Evolutionary conservation across 176 grass and related monocot genomes (phyloP).

Genomic region (Echinochloa phyllopogon): DNA sequence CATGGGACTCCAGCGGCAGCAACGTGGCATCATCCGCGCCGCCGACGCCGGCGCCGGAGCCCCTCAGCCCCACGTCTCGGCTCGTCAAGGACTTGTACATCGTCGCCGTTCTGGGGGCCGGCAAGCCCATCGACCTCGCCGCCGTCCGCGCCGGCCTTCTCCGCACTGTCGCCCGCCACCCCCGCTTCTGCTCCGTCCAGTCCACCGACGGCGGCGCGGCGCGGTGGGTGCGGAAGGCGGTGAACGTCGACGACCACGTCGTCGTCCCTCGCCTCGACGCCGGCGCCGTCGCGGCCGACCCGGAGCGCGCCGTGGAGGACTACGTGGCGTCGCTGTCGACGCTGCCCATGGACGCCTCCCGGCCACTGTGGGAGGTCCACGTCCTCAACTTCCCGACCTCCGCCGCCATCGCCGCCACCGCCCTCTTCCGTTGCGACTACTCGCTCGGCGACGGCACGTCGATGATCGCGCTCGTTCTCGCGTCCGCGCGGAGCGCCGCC

Average conservation of each 20-base stretch:
- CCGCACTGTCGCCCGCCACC: too few species aligned
- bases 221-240: constrained; percentile 47
- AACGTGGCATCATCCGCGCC: too few species aligned
- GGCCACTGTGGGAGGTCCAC: constrained; percentile 65
- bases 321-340: constrained; percentile 45
- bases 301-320: constrained; percentile 6
- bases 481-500: constrained; percentile 42
- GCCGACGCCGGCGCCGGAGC: too few species aligned
- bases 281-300: constrained; percentile 41
- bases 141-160: too few species aligned
- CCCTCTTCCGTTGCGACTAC: constrained; percentile 52
- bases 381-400: constrained; percentile 62
- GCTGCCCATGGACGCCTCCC: constrained; percentile 35
- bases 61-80: too few species aligned
- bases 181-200: too few species aligned
- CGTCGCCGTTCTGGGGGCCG: too few species aligned
- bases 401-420: constrained; percentile 23
- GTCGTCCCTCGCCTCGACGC: neutral
- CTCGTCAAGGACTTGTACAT: too few species aligned
- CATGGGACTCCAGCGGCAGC: too few species aligned
- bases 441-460: constrained; percentile 64
- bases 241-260: constrained; percentile 51
- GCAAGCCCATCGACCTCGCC: too few species aligned
- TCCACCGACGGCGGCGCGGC: neutral
- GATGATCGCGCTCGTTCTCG: constrained; percentile 58